Percentiles rank a stretch among this genome's conserved stretches.
These are phyloP conservation scores for Cercospora sp. DNA, from an alignment of 2,329 filamentous ascomycete genomes.

Conservation along the genomic window DNA sequence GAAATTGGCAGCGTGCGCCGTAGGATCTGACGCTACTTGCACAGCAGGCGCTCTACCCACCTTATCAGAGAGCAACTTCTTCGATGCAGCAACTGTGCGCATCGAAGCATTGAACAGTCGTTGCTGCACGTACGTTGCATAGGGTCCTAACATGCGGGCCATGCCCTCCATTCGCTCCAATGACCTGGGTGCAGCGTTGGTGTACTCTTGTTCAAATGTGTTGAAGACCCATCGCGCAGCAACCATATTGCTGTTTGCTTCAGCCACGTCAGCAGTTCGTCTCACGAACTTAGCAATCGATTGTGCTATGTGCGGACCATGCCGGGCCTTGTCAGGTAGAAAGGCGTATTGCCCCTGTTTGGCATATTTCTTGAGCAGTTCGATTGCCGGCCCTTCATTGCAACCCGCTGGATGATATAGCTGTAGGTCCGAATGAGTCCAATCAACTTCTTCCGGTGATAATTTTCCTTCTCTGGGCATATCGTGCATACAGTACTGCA, in stretches of 20 bases:
- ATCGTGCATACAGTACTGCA: not conserved
- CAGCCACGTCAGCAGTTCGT: not conserved
- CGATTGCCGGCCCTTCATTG: not conserved
- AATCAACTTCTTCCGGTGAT: not conserved
- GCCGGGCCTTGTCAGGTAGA: not conserved
- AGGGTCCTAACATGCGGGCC: fast-evolving
- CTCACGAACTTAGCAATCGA: not conserved
- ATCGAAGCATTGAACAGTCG: not conserved
- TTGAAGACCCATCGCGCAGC: not conserved
- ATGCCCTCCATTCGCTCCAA: not conserved
- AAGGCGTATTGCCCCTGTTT: not conserved
- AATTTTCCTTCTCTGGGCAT: not conserved
- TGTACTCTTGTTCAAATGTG: not conserved
- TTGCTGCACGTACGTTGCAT: not conserved
- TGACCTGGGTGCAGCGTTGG: not conserved
- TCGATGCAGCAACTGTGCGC: not conserved
- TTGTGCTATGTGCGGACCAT: not conserved
- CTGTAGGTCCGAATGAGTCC: not conserved
- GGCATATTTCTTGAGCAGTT: not conserved
- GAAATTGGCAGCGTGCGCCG: not conserved
- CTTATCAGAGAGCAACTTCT: not conserved
- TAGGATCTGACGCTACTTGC: not conserved
- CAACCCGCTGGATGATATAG: not conserved
- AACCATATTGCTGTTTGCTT: not conserved
- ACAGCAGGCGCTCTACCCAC: not conserved